Evolutionary conservation across 192 early-diverging fungal genomes (phyloP).

Genomic region (Phlyctochytrium arcticum): DNA sequence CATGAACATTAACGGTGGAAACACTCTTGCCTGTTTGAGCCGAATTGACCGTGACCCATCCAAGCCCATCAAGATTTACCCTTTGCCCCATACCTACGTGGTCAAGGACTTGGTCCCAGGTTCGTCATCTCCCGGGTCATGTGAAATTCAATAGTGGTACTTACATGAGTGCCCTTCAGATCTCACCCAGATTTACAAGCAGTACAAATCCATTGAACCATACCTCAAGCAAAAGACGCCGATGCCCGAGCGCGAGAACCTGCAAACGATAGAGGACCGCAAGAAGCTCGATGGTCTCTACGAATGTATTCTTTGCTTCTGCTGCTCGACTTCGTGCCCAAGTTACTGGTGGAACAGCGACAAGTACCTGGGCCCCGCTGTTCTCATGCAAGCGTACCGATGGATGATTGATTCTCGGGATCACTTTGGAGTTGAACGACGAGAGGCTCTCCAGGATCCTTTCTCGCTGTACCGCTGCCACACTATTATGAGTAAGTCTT

Average conservation of each 20-base stretch:
- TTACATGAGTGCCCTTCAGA: constrained; percentile 39
- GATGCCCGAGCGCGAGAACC: constrained; percentile 73
- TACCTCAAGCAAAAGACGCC: constrained; percentile 86
- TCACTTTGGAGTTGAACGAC: constrained; percentile 81
- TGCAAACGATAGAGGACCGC: constrained; percentile 90
- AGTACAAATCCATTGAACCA: constrained; percentile 96
- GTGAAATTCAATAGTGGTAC: neutral
- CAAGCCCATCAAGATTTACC: constrained; percentile 83
- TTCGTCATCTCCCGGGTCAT: constrained; percentile 1
- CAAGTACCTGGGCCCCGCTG: constrained; percentile 89
- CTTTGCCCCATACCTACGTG: constrained; percentile 94
- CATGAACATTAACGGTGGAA: constrained; percentile 97
- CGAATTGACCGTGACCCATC: constrained; percentile 69
- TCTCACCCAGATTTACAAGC: constrained; percentile 95
- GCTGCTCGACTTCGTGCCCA: constrained; percentile 95
- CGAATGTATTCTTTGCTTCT: constrained; percentile 97
- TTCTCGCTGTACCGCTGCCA: constrained; percentile 99
- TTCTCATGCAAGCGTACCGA: constrained; percentile 96
- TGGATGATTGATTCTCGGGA: constrained; percentile 98
- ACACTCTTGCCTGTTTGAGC: constrained; percentile 91
- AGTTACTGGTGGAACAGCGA: constrained; percentile 95
- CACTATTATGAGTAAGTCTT: constrained; percentile 83
- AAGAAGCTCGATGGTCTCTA: constrained; percentile 94
- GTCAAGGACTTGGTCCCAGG: constrained; percentile 94
- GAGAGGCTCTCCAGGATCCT: constrained; percentile 83